These are phyloP conservation scores for Populus euphratica DNA, from an alignment of 345 rosid species.

Conservation along the genomic window DNA sequence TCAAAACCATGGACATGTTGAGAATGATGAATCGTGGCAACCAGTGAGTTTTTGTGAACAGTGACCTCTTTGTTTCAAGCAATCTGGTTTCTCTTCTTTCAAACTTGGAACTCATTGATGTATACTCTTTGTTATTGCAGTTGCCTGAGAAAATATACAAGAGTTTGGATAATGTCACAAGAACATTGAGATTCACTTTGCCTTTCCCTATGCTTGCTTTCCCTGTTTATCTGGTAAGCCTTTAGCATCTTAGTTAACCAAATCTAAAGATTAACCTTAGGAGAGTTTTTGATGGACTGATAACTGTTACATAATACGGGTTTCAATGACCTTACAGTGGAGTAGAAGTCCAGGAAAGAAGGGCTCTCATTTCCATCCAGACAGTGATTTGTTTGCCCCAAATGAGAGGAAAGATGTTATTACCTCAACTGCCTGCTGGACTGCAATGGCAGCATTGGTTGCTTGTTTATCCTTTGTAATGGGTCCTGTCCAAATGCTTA, in stretches of 20 bases:
- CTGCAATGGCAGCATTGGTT: slow-evolving; percentile 33
- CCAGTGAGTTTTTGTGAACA: slow-evolving; percentile 42
- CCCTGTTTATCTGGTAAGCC: slow-evolving; percentile 84
- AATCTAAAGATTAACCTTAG: neutral
- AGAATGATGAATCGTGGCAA: slow-evolving; percentile 94
- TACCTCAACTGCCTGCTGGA: slow-evolving; percentile 52
- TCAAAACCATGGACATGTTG: slow-evolving; percentile 92
- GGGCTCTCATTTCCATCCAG: slow-evolving; percentile 82
- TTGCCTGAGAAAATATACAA: slow-evolving; percentile 67
- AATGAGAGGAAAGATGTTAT: slow-evolving; percentile 63
- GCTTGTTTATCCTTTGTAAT: slow-evolving; percentile 18
- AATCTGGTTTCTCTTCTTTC: neutral
- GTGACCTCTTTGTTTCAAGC: neutral
- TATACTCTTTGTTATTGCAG: slow-evolving; percentile 31
- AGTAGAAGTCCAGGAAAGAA: slow-evolving; percentile 79
- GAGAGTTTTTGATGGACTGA: neutral
- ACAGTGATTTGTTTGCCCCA: slow-evolving; percentile 67
- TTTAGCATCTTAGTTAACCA: neutral
- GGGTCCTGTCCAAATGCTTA: slow-evolving; percentile 26
- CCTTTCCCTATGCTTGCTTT: slow-evolving; percentile 92
- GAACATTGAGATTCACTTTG: slow-evolving; percentile 60
- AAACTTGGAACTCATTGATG: neutral
- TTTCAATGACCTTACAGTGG: slow-evolving; percentile 46
- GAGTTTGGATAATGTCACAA: slow-evolving; percentile 45
- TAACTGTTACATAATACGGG: neutral